These are phyloP conservation scores for Debaryomyces fabryi DNA, from an alignment of 1,139 yeast species.

Conservation along the genomic window DNA sequence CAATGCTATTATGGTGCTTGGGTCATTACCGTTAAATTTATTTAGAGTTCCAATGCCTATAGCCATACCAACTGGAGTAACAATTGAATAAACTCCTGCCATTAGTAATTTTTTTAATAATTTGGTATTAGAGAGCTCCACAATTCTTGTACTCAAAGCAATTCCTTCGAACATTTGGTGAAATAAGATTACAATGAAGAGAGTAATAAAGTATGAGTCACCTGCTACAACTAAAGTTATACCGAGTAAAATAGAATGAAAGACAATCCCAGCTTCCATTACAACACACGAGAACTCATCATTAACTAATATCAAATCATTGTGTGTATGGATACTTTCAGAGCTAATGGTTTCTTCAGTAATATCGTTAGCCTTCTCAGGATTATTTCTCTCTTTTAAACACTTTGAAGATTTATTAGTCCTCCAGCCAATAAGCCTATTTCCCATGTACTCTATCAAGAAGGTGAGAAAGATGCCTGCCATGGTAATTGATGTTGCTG, in stretches of 20 bases:
- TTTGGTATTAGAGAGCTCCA: slow-evolving; percentile 13
- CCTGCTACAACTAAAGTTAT: slow-evolving; percentile 30
- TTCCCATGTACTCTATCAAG: slow-evolving; percentile 26
- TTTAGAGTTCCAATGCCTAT: slow-evolving; percentile 31
- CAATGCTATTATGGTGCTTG: slow-evolving; percentile 31
- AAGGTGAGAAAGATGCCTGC: slow-evolving; percentile 37
- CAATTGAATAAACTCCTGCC: slow-evolving; percentile 23
- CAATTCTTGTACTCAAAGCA: slow-evolving; percentile 22
- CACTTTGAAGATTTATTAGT: background rate
- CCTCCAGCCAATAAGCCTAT: slow-evolving; percentile 12
- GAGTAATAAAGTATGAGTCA: slow-evolving; percentile 25
- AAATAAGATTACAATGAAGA: slow-evolving; percentile 23
- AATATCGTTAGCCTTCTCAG: background rate
- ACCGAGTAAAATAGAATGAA: slow-evolving; percentile 30
- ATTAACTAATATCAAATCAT: background rate
- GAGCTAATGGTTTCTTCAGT: background rate
- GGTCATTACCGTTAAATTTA: slow-evolving; percentile 33
- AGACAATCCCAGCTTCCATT: slow-evolving; percentile 29
- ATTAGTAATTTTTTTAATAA: slow-evolving; percentile 16
- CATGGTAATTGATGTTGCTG: slow-evolving; percentile 35
- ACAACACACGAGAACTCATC: slow-evolving; percentile 20
- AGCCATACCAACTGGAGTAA: slow-evolving; percentile 33
- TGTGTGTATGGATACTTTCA: background rate
- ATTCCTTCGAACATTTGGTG: slow-evolving; percentile 24
- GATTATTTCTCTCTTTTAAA: background rate